Percentiles rank a stretch among this genome's conserved stretches.
Conservation (phyloP, 495 filamentous ascomycete species). For the Lichenothelia convexa region DNA sequence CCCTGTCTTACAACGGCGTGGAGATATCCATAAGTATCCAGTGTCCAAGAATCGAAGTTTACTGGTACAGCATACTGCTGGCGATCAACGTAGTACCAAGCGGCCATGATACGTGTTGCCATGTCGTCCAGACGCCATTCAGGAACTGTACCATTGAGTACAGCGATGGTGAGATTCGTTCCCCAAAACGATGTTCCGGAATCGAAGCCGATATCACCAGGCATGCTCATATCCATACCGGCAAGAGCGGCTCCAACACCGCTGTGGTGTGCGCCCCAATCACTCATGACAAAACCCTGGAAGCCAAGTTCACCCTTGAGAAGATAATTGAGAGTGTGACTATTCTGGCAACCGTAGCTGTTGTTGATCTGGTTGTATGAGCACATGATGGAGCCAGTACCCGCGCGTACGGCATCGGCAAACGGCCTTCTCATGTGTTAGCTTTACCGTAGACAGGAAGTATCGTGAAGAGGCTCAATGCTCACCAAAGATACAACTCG, state of each 20-base stretch:
- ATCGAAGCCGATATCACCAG: slow-evolving; percentile 43
- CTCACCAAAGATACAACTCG: slow-evolving; percentile 69
- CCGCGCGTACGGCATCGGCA: slow-evolving; percentile 31
- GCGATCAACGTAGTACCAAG: slow-evolving; percentile 67
- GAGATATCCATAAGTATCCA: slow-evolving; percentile 45
- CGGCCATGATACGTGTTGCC: slow-evolving; percentile 71
- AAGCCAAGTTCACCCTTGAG: slow-evolving; percentile 82
- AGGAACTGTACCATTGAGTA: slow-evolving; percentile 68
- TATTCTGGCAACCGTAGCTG: slow-evolving; percentile 46
- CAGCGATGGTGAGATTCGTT: slow-evolving; percentile 56
- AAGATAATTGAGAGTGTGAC: slow-evolving; percentile 54
- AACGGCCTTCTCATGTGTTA: slow-evolving; percentile 31
- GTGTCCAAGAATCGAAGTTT: slow-evolving; percentile 71
- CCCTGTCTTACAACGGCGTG: slow-evolving; percentile 39
- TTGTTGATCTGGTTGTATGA: slow-evolving; percentile 73
- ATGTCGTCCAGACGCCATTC: slow-evolving; percentile 76
- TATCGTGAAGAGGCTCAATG: not conserved
- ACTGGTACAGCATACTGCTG: slow-evolving; percentile 41
- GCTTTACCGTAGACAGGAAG: too few species aligned
- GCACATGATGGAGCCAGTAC: slow-evolving; percentile 47
- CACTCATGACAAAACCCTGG: slow-evolving; percentile 51
- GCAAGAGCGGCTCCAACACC: slow-evolving; percentile 60
- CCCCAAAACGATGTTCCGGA: slow-evolving; percentile 21
- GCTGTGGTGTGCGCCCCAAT: slow-evolving; percentile 44
- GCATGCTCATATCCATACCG: slow-evolving; percentile 88